Conservation (phyloP, 2,329 filamentous ascomycete genomes). For the Diaporthe aspalathi region DNA sequence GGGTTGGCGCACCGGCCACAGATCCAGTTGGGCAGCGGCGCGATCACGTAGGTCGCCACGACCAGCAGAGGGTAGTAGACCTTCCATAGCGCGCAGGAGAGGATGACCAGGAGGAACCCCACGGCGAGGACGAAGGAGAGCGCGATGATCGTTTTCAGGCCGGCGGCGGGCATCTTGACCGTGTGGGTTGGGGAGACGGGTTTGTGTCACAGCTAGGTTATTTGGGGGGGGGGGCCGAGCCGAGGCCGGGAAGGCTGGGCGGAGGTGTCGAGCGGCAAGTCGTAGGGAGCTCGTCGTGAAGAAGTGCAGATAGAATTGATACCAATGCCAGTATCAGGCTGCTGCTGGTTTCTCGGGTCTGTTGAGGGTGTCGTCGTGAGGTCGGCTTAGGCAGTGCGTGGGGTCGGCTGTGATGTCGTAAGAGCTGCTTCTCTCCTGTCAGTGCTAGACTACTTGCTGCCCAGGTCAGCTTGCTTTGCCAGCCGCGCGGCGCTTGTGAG, state of each 20-base stretch:
- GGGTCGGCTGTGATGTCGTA: constrained; percentile 38
- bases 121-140: constrained; percentile 99
- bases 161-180: constrained; percentile 77
- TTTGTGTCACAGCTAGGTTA: constrained; percentile 21
- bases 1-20: constrained; percentile 88
- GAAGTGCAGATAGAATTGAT: neutral
- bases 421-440: too few species aligned
- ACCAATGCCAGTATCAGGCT: neutral
- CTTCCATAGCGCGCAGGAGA: constrained; percentile 94
- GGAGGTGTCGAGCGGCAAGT: neutral
- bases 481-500: constrained; percentile 34
- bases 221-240: neutral
- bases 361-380: constrained; percentile 13
- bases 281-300: constrained; percentile 1
- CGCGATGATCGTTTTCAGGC: constrained; percentile 98
- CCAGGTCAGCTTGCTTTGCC: constrained; percentile 23
- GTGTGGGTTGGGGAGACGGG: constrained; percentile 25
- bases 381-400: constrained; percentile 20
- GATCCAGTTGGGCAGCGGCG: constrained; percentile 96
- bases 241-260: constrained; percentile 16
- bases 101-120: constrained; percentile 98
- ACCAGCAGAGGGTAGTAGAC: constrained; percentile 96
- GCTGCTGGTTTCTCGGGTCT: neutral
- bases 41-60: constrained; percentile 93
- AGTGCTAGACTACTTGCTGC: constrained; percentile 13